Conservation (phyloP, 768 basidiomycete genomes). For the Favolaschia claudopus region DNA sequence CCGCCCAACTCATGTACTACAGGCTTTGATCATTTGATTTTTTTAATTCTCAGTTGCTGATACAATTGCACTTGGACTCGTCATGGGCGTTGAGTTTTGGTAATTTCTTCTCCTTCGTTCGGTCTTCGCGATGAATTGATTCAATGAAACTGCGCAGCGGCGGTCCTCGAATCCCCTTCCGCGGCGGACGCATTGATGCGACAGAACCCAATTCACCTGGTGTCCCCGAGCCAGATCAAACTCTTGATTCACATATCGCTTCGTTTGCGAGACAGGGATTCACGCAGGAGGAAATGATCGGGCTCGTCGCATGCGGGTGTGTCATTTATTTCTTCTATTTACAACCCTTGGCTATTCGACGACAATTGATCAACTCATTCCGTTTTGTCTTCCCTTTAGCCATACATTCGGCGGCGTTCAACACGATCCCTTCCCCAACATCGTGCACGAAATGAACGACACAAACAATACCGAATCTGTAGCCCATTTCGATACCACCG, state of each 20-base stretch:
- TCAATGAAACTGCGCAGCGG: background rate
- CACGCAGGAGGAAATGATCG: too few species aligned
- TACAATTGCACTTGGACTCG: background rate
- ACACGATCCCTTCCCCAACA: constrained; percentile 3
- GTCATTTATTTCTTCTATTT: background rate
- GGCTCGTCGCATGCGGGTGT: constrained; percentile 14
- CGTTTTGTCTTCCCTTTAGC: too few species aligned
- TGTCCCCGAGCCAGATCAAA: too few species aligned
- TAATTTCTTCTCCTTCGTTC: background rate
- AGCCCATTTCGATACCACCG: constrained; percentile 9
- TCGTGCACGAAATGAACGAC: background rate
- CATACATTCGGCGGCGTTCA: constrained; percentile 4
- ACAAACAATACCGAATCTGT: background rate
- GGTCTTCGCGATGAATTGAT: background rate
- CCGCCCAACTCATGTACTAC: background rate
- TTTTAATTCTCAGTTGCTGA: background rate
- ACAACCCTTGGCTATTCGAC: background rate
- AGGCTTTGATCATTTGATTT: too few species aligned
- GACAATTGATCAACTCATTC: too few species aligned
- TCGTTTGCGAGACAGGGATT: too few species aligned
- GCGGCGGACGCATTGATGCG: constrained; percentile 5
- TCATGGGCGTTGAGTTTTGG: background rate
- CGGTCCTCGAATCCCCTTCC: constrained; percentile 1
- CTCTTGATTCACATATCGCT: background rate
- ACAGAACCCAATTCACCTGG: background rate